phyloP scores from a whole-genome alignment of 73 alveolate genomes.

The Uronychia binucleata region DNA sequence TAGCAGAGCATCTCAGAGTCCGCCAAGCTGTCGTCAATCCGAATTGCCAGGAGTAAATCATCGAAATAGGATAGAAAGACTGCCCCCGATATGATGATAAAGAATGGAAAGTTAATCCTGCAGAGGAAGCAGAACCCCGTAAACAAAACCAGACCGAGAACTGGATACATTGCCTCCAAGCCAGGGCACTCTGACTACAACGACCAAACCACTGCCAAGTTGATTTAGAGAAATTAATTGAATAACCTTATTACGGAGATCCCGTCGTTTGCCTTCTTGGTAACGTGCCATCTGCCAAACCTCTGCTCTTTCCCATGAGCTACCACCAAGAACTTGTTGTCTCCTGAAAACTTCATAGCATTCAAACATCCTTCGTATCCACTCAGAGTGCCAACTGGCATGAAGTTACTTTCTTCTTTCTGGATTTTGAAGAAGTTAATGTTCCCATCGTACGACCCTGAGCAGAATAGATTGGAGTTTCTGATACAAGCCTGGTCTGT shows the following conservation, averaged over 20 bases:
- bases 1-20: background rate
- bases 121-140: background rate
- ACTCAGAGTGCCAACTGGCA: background rate
- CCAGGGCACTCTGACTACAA: background rate
- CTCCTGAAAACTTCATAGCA: conserved; percentile 34
- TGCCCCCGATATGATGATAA: background rate
- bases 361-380: conserved; percentile 51
- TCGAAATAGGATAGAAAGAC: background rate
- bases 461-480: conserved; percentile 59
- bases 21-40: no score
- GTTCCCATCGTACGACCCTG: conserved; percentile 57
- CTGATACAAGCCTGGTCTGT: background rate
- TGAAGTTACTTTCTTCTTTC: conserved; percentile 33
- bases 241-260: conserved; percentile 42
- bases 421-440: conserved; percentile 52
- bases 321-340: conserved; percentile 44
- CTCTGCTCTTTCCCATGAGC: conserved; percentile 57
- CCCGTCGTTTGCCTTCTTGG: conserved; percentile 56
- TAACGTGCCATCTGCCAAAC: conserved; percentile 68
- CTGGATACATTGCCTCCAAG: background rate
- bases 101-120: background rate
- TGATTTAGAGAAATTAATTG: background rate
- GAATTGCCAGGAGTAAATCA: background rate
- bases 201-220: background rate
- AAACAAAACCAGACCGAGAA: no score